Evolutionary conservation across 352 stramenopile species (phyloP).

Genomic region (Phytophthora parvispora): DNA sequence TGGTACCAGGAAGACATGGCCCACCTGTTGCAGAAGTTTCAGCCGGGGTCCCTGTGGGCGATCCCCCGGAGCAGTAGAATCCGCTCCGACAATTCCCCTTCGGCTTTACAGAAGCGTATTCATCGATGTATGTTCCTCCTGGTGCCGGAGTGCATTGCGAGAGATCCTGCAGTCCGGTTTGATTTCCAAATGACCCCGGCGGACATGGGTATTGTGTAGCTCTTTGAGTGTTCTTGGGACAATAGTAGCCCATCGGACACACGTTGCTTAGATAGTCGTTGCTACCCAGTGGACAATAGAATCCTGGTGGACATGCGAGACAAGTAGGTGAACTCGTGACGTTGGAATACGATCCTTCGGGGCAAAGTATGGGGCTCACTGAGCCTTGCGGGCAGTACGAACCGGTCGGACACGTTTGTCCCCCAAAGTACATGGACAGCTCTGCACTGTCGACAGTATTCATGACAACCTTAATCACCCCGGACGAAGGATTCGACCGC

Average conservation of each 20-base stretch:
- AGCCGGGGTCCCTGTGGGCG: constrained; percentile 59
- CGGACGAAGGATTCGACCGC: constrained; percentile 41
- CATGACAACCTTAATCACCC: constrained; percentile 24
- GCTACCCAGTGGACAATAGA: constrained; percentile 61
- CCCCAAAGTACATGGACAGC: constrained; percentile 27
- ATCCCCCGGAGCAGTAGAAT: constrained; percentile 86
- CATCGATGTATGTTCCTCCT: constrained; percentile 73
- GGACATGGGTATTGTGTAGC: constrained; percentile 76
- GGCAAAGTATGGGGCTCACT: constrained; percentile 36
- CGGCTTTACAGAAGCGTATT: constrained; percentile 53
- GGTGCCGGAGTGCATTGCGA: constrained; percentile 75
- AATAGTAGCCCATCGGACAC: constrained; percentile 90
- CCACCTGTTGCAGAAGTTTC: constrained; percentile 52
- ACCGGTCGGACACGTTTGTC: constrained; percentile 55
- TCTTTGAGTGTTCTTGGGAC: constrained; percentile 66
- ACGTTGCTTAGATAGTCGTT: constrained; percentile 48
- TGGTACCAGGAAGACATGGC: constrained; percentile 85
- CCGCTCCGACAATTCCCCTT: constrained; percentile 77
- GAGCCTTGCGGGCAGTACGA: constrained; percentile 64
- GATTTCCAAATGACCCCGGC: constrained; percentile 81
- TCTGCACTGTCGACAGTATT: constrained; percentile 10
- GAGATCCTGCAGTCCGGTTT: constrained; percentile 46
- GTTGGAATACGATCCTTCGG: constrained; percentile 56
- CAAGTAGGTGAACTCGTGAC: constrained; percentile 35
- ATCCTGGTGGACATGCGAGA: constrained; percentile 46